Base-by-base conservation (phyloP, 1,139 yeast genomes). In the Geotrichum phurueaensis region DNA sequence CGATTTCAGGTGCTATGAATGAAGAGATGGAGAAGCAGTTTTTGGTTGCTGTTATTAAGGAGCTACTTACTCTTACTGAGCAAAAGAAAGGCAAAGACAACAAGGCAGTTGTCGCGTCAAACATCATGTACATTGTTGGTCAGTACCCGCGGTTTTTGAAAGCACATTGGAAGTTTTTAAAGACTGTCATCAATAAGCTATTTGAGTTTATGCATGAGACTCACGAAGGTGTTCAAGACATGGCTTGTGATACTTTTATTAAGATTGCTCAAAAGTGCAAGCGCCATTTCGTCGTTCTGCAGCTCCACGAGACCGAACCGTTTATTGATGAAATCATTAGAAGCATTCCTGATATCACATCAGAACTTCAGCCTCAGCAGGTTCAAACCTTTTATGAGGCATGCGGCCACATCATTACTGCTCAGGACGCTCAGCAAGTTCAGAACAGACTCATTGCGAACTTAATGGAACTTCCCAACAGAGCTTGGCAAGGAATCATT, bases 141-240 rank as follows among this genome's bases (percentile, higher is more conserved):
- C 99, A 94, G 77, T 94, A 94, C 72, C 99, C 99, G 60, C 81
- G 99, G 71, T 95, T 95, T 71, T 81, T 94, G 73, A 92, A 91
- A 70, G 98, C 99, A 10, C 99, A 94, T 75, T 94, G 99, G 99
- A 89, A 89, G 75, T 95, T 94, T 70, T 79, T 95, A 72, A 92
- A 92, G 75, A 94, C 99, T 0, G 99, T 94, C 54, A 94, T 94
- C 64, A 87, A 90, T 76, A 94, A 94, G 75, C 81, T 94, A 69
- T 94, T 94, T 76, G 99, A 95, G 75, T 94, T 94, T 71, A 94
- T 94, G 99, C 99, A 94, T 77, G 99, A 94, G 79, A 91, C 97
- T 31, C 99, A 94, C 74, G 99, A 92, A 75, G 99, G 98, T 77
- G 99, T 94, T 65, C 99, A 94, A 78, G 99, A 94, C 76, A 94